Base-by-base conservation (phyloP, 164 flowering plant genomes). In the Macadamia integrifolia region DNA sequence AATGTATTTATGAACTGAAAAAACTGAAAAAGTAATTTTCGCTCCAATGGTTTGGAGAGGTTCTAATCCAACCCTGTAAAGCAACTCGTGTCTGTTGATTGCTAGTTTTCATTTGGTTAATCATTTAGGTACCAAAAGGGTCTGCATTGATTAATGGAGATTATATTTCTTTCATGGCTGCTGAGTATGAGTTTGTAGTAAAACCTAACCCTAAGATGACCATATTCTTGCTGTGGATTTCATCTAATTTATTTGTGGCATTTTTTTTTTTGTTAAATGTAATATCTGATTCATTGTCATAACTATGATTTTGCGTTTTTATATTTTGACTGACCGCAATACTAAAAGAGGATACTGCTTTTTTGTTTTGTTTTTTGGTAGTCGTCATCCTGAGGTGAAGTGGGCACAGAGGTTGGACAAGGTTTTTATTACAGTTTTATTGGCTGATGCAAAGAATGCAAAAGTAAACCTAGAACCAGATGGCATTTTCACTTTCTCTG, bases 331-430 rank as follows among this genome's bases (percentile, higher is more conserved):
- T 46, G 50, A 46, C 50, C 50, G 3, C 1, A 46, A 4, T 46
- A 46, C 9, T 46, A 46, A 46, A 46, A 28, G n/a, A 15, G 2
- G 7, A 9, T 61, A 18, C 10, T 0, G 18, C 9, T 28, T 70
- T 57, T 79, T 35, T 35, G 23, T 23, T 23, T 23, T 23, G 23
- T 23, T 23, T 23, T 23, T 23, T 23, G 23, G 75, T 60, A 94
- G 98, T 78, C 93, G 90, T 46, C 88, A 83, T 76, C 99, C 99
- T 42, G 91, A 88, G 71, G 84, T 94, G 67, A 92, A 92, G 80
- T 94, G 98, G 99, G 99, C 99, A n/a, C 81, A 94, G 79, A 85
- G 93, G 72, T 68, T 9, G 67, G 98, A 94, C 80, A 84, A 83
- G 68, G 87, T 92, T 40, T 92, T 72, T 72, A 60, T 94, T 35